Evolutionary conservation across 495 filamentous ascomycete genomes (phyloP).

Genomic region (Staphylotrichum tortipilum): DNA sequence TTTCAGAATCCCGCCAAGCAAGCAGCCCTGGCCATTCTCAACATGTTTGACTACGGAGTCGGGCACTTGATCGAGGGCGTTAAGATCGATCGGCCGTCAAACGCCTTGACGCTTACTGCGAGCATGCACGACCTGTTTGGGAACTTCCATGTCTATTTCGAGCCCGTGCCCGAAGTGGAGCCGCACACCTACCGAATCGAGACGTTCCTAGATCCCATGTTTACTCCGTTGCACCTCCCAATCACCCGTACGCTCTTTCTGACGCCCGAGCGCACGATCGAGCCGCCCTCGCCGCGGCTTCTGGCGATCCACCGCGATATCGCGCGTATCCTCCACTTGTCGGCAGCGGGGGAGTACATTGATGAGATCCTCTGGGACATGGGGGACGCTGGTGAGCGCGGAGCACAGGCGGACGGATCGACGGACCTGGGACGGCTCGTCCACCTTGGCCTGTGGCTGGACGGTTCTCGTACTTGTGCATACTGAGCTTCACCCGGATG

Average conservation of each 20-base stretch:
- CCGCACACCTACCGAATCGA: slow-evolving; percentile 3
- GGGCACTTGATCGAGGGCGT: not conserved
- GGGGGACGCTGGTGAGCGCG: not conserved
- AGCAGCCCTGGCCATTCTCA: not conserved
- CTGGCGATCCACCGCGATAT: slow-evolving; percentile 1
- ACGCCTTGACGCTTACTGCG: not conserved
- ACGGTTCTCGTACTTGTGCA: not conserved
- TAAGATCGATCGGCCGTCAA: not conserved
- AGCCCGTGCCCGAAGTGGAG: slow-evolving; percentile 1
- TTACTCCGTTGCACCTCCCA: not conserved
- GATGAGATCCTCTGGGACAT: slow-evolving; percentile 1
- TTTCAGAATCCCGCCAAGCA: slow-evolving; percentile 1
- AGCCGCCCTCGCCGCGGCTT: slow-evolving; percentile 1
- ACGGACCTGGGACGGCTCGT: slow-evolving; percentile 7
- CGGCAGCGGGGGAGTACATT: not conserved
- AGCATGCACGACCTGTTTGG: not conserved
- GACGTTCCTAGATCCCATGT: not conserved
- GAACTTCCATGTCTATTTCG: slow-evolving; percentile 3
- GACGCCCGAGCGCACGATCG: not conserved
- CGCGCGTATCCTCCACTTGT: not conserved
- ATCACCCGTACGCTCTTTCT: slow-evolving; percentile 3
- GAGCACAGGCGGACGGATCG: slow-evolving; percentile 3
- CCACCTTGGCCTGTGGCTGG: not conserved
- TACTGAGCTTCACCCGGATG: no score
- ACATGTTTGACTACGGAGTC: slow-evolving; percentile 1